Evolutionary conservation across 768 basidiomycete genomes (phyloP).

Genomic region (Mycena pura): DNA sequence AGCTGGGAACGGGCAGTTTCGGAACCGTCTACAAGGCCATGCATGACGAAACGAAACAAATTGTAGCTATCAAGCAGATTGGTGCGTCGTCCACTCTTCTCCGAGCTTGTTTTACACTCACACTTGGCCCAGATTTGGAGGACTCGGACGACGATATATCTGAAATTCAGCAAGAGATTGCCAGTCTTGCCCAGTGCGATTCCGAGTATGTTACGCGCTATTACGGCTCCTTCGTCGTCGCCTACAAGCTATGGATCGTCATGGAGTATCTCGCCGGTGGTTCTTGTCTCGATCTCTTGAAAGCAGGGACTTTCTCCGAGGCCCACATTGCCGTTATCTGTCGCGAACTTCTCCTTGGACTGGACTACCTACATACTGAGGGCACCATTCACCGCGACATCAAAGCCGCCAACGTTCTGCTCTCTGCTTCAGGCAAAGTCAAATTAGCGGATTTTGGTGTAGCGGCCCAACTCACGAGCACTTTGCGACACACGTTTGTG

Average conservation of each 20-base stretch:
- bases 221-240: slow-evolving; percentile 95
- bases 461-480: slow-evolving; percentile 94
- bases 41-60: slow-evolving; percentile 92
- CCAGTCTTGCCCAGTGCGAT: slow-evolving; percentile 93
- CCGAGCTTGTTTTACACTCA: slow-evolving; percentile 16
- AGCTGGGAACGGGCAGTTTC: slow-evolving; percentile 97
- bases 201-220: slow-evolving; percentile 97
- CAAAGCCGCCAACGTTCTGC: slow-evolving; percentile 95
- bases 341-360: slow-evolving; percentile 89
- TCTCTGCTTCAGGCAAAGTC: slow-evolving; percentile 90
- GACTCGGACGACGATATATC: slow-evolving; percentile 98
- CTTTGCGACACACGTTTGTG: slow-evolving; percentile 95
- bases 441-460: slow-evolving; percentile 99
- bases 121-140: slow-evolving; percentile 75
- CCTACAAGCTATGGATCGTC: slow-evolving; percentile 98
- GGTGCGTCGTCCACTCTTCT: slow-evolving; percentile 56
- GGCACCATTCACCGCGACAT: slow-evolving; percentile 98
- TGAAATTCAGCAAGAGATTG: slow-evolving; percentile 98
- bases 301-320: slow-evolving; percentile 90
- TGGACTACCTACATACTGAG: slow-evolving; percentile 95
- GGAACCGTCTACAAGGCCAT: slow-evolving; percentile 98
- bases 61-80: slow-evolving; percentile 98
- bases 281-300: slow-evolving; percentile 96
- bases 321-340: slow-evolving; percentile 94
- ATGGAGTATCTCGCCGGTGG: slow-evolving; percentile 99